Percentiles rank a stretch among this genome's conserved stretches.
Conservation (phyloP, 352 stramenopile species). For the Phytophthora parvispora region DNA sequence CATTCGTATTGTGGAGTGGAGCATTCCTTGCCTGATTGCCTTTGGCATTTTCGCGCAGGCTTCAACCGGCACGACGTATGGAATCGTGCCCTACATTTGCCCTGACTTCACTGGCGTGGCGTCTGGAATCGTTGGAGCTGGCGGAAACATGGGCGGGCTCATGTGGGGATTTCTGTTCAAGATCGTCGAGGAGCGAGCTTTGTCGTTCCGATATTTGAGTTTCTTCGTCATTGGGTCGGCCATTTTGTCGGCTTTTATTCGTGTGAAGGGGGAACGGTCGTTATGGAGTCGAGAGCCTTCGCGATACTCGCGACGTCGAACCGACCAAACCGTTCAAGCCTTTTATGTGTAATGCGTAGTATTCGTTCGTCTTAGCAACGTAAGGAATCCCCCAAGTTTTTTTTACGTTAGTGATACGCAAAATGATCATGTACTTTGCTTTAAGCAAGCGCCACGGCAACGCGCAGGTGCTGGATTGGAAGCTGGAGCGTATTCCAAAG, state of each 20-base stretch:
- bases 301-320: constrained; percentile 8
- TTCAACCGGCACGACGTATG: constrained; percentile 57
- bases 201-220: constrained; percentile 60
- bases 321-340: constrained; percentile 24
- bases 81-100: constrained; percentile 68
- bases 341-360: constrained; percentile 28
- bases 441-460: too few species aligned
- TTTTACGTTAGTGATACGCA: not conserved
- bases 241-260: constrained; percentile 21
- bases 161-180: constrained; percentile 68
- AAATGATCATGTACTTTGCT: too few species aligned
- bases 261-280: constrained; percentile 33
- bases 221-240: constrained; percentile 36
- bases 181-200: constrained; percentile 30
- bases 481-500: not conserved
- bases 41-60: constrained; percentile 90
- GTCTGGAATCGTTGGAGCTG: constrained; percentile 66
- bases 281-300: constrained; percentile 35
- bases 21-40: constrained; percentile 85
- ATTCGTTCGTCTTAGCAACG: not conserved
- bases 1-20: constrained; percentile 41
- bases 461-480: too few species aligned
- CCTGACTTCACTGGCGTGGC: constrained; percentile 48
- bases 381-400: not conserved
- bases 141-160: constrained; percentile 61